These are phyloP conservation scores for Allium sativum DNA, from an alignment of 106 monocot genomes.

Conservation along the genomic window DNA sequence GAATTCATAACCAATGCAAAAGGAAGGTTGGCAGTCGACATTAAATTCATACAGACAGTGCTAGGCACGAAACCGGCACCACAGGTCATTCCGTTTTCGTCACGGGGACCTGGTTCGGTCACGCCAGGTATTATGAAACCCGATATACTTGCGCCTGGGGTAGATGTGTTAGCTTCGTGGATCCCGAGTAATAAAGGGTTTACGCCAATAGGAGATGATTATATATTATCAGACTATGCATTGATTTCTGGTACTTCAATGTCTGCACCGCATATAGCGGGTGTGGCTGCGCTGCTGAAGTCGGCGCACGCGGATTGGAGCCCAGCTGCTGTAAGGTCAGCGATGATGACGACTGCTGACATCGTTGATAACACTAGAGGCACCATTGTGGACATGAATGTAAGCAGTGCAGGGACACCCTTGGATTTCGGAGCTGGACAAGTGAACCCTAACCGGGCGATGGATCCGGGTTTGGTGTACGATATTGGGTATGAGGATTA, in stretches of 20 bases:
- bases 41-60: conserved; percentile 9
- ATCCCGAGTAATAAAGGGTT: conserved; percentile 29
- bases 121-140: conserved; percentile 19
- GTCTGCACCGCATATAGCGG: conserved; percentile 73
- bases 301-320: conserved; percentile 48
- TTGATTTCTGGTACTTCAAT: conserved; percentile 78
- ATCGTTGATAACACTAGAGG: background rate
- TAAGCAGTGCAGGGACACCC: background rate
- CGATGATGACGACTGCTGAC: conserved; percentile 63
- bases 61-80: conserved; percentile 17
- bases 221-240: conserved; percentile 43
- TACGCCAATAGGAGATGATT: conserved; percentile 39
- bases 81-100: conserved; percentile 20
- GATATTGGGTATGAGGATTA: background rate
- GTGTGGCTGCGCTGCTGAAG: conserved; percentile 33
- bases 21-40: conserved; percentile 1
- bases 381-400: background rate
- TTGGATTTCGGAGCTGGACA: conserved; percentile 4
- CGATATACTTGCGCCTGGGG: conserved; percentile 14
- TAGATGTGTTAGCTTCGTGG: conserved; percentile 22
- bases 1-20: background rate
- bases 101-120: conserved; percentile 10
- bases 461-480: conserved; percentile 8
- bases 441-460: background rate
- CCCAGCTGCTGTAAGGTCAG: conserved; percentile 60